Evolutionary conservation across 1,284 basidiomycete genomes (phyloP), one percentile per base, ranked within the genome.

Genomic region (Boletus smithii): DNA sequence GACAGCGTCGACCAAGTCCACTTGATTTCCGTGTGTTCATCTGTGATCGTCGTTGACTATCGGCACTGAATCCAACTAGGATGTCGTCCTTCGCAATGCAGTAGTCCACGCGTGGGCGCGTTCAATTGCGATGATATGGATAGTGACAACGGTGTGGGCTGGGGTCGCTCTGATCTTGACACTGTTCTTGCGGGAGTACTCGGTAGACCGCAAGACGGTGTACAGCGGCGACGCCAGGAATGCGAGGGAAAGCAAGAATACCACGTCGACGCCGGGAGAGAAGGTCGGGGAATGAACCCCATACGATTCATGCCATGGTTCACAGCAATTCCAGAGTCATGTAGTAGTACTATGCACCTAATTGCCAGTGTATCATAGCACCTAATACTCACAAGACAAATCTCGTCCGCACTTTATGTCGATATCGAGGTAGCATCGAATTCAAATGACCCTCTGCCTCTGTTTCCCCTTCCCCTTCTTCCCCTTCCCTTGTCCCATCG

Each of bases 91-190:
- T 26, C 76, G 77, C 10, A 53, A 70, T 17, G 69, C 73, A 29
- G 72, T 91, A 10, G 77, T 85, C 22, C 74, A 85, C 50, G 86
- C 85, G 0, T 92, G 85, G 66, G 73, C 85, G 7, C 68, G 76
- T 36, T 77, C 85, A 1, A 80, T 92, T 31, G 75, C 73, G 51
- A 76, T 70, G 26, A 80, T 91, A 36, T 92, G 88, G 88, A 60
- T 88, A 38, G 80, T 85, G 7, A 73, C 74, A 58, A 80, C 79
- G 5, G 83, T 79, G 0, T 66, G 87, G 23, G 51, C 77, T 9
- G 81, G 77, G 9, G 69, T 72, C 22, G 74, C 75, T 17, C 72
- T 85, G 46, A 48, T 88, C 18, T 69, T 85, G 67, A 68, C 71
- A 4, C 58, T 84, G 10, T 80, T 85, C 58, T 54, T 88, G 29